Evolutionary conservation across 441 rosid genomes (phyloP).

Genomic region (Erodium chrysanthum): DNA sequence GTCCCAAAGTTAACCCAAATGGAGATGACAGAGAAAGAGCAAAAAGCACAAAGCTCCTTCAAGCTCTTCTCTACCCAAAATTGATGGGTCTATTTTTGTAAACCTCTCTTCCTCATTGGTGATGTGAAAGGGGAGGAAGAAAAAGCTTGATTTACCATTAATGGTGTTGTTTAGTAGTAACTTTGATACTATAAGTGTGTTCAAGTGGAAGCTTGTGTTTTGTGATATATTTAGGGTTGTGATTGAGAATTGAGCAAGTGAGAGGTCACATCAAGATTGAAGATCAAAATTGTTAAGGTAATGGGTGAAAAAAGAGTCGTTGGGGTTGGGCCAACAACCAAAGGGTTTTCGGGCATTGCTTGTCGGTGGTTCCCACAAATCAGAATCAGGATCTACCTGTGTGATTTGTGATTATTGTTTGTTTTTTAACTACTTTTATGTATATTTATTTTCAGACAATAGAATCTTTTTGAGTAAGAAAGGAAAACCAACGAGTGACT

Average conservation of each 20-base stretch:
- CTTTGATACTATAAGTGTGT: background rate
- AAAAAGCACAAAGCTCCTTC: background rate
- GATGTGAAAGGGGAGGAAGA: background rate
- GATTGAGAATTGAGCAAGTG: background rate
- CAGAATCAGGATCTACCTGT: slow-evolving; percentile 46
- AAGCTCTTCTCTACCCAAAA: background rate
- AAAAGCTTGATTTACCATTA: background rate
- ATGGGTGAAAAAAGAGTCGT: too few species aligned
- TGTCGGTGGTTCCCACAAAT: slow-evolving; percentile 59
- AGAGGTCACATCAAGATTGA: too few species aligned
- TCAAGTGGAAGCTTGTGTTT: background rate
- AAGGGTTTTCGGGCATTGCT: slow-evolving; percentile 22
- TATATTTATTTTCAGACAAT: background rate
- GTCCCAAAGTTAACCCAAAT: slow-evolving; percentile 19
- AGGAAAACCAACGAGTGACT: slow-evolving; percentile 1
- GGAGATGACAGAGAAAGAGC: slow-evolving; percentile 9
- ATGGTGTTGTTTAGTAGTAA: background rate
- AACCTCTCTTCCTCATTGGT: background rate
- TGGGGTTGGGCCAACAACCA: slow-evolving; percentile 38
- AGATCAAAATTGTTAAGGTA: too few species aligned
- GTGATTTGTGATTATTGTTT: slow-evolving; percentile 28
- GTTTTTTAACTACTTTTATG: background rate
- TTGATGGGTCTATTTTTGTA: background rate
- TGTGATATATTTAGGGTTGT: background rate
- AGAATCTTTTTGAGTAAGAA: background rate